These are phyloP conservation scores for Kalaharituber pfeilii DNA, from an alignment of 2,329 filamentous ascomycete genomes.

Conservation along the genomic window DNA sequence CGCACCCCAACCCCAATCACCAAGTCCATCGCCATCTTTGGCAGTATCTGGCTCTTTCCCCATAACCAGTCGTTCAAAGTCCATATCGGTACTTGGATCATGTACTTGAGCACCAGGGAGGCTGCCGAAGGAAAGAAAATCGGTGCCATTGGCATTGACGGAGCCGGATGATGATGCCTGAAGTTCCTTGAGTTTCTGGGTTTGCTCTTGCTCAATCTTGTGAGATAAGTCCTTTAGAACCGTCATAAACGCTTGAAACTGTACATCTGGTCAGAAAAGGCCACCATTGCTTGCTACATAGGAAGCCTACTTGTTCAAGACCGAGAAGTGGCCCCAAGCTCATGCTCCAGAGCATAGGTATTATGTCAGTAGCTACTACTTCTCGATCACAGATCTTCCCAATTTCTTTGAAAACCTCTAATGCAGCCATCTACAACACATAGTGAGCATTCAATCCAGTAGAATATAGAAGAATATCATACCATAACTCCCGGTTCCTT, in stretches of 20 bases:
- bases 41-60: slow-evolving; percentile 37
- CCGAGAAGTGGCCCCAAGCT: slow-evolving; percentile 77
- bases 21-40: slow-evolving; percentile 21
- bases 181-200: slow-evolving; percentile 71
- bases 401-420: slow-evolving; percentile 70
- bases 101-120: slow-evolving; percentile 43
- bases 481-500: slow-evolving; percentile 93
- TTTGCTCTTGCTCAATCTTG: slow-evolving; percentile 76
- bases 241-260: slow-evolving; percentile 80
- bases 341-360: slow-evolving; percentile 84
- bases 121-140: slow-evolving; percentile 54
- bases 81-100: slow-evolving; percentile 43
- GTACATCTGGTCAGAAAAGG: background rate
- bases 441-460: background rate
- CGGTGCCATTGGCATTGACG: slow-evolving; percentile 31
- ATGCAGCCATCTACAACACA: slow-evolving; percentile 46
- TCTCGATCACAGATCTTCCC: slow-evolving; percentile 69
- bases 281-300: background rate
- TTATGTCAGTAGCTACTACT: slow-evolving; percentile 76
- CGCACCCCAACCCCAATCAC: slow-evolving; percentile 22
- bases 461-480: slow-evolving; percentile 16
- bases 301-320: slow-evolving; percentile 39
- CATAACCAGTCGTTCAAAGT: slow-evolving; percentile 81
- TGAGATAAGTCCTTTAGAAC: slow-evolving; percentile 65
- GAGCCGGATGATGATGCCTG: slow-evolving; percentile 20